Evolutionary conservation across 148 eudicot species (phyloP).

Genomic region (Polygonum maritimum): DNA sequence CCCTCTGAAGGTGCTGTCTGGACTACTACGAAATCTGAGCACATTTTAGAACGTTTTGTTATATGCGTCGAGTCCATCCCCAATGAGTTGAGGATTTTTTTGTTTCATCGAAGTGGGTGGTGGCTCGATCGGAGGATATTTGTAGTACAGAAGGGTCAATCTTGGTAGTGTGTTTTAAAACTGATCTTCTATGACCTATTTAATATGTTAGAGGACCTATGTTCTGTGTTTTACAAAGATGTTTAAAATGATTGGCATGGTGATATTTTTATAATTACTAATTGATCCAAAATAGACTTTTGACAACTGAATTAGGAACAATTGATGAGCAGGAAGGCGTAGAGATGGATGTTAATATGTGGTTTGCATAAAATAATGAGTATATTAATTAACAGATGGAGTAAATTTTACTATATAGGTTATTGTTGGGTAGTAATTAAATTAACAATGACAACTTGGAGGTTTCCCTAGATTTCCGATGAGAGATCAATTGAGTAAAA

Average conservation of each 20-base stretch:
- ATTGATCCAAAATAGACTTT: too few species aligned
- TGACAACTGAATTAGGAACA: too few species aligned
- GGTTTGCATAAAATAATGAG: too few species aligned
- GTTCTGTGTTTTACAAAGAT: neutral
- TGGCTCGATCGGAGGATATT: neutral
- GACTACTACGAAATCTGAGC: neutral
- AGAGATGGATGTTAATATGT: too few species aligned
- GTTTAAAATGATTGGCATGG: too few species aligned
- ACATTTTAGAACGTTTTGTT: neutral
- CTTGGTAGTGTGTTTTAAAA: neutral
- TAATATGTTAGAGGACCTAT: neutral
- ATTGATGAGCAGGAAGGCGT: too few species aligned
- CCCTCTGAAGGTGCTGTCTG: constrained; percentile 10
- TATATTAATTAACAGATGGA: too few species aligned
- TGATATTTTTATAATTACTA: too few species aligned
- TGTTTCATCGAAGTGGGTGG: neutral
- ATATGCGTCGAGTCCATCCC: neutral
- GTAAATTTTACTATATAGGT: too few species aligned
- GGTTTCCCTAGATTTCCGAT: neutral
- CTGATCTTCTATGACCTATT: neutral
- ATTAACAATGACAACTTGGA: too few species aligned
- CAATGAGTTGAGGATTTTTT: neutral
- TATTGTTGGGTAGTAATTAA: too few species aligned
- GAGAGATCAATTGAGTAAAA: neutral
- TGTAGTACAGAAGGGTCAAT: neutral